Evolutionary conservation across 495 filamentous ascomycete genomes (phyloP).

Genomic region (Xylaria scruposa): DNA sequence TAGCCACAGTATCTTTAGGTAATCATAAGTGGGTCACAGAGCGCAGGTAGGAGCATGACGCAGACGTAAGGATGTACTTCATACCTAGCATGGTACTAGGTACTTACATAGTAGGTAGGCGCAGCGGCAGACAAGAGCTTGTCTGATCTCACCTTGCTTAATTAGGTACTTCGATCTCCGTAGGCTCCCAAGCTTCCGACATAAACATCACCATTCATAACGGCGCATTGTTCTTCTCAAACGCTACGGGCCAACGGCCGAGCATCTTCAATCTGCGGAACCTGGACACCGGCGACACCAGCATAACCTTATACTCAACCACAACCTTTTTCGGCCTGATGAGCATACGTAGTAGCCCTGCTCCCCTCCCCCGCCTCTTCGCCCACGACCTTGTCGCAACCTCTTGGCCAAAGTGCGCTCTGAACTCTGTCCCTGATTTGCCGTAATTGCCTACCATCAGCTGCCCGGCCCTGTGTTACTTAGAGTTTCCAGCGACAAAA

Average conservation of each 20-base stretch:
- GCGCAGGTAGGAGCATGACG: slow-evolving; percentile 19
- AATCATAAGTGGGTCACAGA: neutral
- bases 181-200: slow-evolving; percentile 21
- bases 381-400: slow-evolving; percentile 13
- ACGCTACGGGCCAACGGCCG: neutral
- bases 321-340: neutral
- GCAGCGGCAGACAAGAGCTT: neutral
- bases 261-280: slow-evolving; percentile 1
- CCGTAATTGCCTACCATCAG: neutral
- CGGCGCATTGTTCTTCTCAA: slow-evolving; percentile 1
- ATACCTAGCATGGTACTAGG: neutral
- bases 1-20: neutral
- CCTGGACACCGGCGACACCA: neutral
- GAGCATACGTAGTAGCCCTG: slow-evolving; percentile 11
- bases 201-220: slow-evolving; percentile 21
- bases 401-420: neutral
- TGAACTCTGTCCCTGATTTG: neutral
- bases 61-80: neutral
- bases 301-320: neutral
- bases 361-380: slow-evolving; percentile 36
- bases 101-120: no score
- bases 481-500: slow-evolving; percentile 16
- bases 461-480: neutral
- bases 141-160: slow-evolving; percentile 16
- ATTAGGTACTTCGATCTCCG: slow-evolving; percentile 22